A percentile compares a stretch with the other conserved stretches of the same genome.
Evolutionary conservation across 2,329 filamentous ascomycete species (phyloP).

Genomic region (Aspergillus arachidicola): DNA sequence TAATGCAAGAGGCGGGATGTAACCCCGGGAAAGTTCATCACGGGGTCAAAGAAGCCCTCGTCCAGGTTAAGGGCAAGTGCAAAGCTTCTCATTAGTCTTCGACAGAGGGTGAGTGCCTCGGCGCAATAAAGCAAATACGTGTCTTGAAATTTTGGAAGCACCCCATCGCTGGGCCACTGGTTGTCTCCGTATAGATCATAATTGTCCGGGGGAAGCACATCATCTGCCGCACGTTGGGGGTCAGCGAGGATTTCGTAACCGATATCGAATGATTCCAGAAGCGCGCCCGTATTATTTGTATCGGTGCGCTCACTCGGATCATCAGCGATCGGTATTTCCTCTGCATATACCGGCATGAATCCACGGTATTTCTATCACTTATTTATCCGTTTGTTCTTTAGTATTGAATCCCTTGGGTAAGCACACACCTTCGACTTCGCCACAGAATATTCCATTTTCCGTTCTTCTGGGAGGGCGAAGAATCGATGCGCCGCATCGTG

Average conservation of each 20-base stretch:
- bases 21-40: slow-evolving; percentile 36
- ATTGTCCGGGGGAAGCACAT: slow-evolving; percentile 18
- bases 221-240: slow-evolving; percentile 10
- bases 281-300: slow-evolving; percentile 9
- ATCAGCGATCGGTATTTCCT: slow-evolving; percentile 17
- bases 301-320: slow-evolving; percentile 13
- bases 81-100: slow-evolving; percentile 38
- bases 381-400: not conserved
- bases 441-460: slow-evolving; percentile 48
- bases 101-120: slow-evolving; percentile 18
- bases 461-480: slow-evolving; percentile 43
- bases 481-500: slow-evolving; percentile 39
- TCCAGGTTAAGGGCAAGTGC: slow-evolving; percentile 43
- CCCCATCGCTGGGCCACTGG: slow-evolving; percentile 23
- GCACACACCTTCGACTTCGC: slow-evolving; percentile 26
- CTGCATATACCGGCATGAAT: slow-evolving; percentile 26
- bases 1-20: slow-evolving; percentile 48
- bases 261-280: slow-evolving; percentile 31
- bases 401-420: no score
- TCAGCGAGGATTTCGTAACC: slow-evolving; percentile 29
- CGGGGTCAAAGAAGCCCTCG: slow-evolving; percentile 41
- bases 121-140: slow-evolving; percentile 25
- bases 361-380: slow-evolving; percentile 26
- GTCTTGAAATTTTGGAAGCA: slow-evolving; percentile 20
- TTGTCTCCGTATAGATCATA: slow-evolving; percentile 28